These are phyloP conservation scores for Tylopilus balloui DNA, from an alignment of 768 basidiomycete genomes.

Conservation along the genomic window DNA sequence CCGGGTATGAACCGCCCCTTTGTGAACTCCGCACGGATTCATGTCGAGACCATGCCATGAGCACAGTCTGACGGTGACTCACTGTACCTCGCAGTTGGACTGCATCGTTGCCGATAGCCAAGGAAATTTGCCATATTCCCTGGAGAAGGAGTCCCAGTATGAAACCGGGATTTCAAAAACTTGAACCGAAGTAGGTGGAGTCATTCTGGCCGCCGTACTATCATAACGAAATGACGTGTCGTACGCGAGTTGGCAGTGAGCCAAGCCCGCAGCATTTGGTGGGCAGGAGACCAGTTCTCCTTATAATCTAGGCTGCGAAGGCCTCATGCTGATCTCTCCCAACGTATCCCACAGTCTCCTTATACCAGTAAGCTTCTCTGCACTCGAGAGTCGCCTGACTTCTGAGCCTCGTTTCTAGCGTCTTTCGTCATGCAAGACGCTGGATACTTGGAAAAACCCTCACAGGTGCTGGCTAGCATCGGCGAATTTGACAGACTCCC, in stretches of 20 bases:
- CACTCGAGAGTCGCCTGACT: background rate
- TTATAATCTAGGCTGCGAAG: constrained; percentile 6
- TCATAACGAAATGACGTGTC: constrained; percentile 1
- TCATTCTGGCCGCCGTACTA: constrained; percentile 5
- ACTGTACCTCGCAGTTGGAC: background rate
- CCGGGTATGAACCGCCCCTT: background rate
- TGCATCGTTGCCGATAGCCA: background rate
- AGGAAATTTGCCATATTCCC: background rate
- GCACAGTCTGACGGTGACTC: too few relatives aligned
- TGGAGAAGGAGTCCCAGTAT: background rate
- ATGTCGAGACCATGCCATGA: too few relatives aligned
- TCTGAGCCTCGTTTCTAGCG: constrained; percentile 1
- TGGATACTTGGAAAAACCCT: background rate
- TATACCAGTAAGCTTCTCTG: constrained; percentile 6
- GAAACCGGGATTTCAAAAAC: background rate
- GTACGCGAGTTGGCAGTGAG: background rate
- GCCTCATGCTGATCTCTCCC: background rate
- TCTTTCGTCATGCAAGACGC: constrained; percentile 1
- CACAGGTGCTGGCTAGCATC: background rate
- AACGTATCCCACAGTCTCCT: background rate
- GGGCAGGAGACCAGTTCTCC: background rate
- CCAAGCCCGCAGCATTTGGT: constrained; percentile 13
- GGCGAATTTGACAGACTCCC: background rate
- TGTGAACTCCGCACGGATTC: too few relatives aligned
- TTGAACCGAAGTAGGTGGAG: background rate